These are phyloP conservation scores for Penicillium glabrum DNA, from an alignment of 2,329 filamentous ascomycete genomes.

Conservation along the genomic window DNA sequence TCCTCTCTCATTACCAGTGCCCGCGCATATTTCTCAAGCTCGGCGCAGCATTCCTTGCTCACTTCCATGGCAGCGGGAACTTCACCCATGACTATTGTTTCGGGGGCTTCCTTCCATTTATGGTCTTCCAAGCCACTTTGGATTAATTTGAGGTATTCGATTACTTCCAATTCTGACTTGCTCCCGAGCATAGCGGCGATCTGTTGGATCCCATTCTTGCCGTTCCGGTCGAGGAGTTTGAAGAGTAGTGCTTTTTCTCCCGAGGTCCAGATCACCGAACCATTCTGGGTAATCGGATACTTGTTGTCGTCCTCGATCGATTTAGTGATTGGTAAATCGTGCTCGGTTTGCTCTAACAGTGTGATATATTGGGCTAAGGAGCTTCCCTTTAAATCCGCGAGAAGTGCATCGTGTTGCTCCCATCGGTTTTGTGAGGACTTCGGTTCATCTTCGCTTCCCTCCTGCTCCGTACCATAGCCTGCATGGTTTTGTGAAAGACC, in stretches of 20 bases:
- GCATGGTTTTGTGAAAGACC: background rate
- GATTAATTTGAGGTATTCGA: constrained; percentile 66
- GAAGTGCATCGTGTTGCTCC: constrained; percentile 2
- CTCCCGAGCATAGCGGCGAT: constrained; percentile 65
- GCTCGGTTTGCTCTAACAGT: constrained; percentile 58
- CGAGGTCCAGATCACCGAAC: constrained; percentile 67
- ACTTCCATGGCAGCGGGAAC: constrained; percentile 74
- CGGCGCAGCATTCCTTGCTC: constrained; percentile 61
- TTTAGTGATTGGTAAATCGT: constrained; percentile 22
- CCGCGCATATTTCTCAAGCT: constrained; percentile 69
- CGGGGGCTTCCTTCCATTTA: constrained; percentile 33
- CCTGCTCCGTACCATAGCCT: background rate
- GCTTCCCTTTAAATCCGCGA: constrained; percentile 31
- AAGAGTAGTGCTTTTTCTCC: constrained; percentile 73
- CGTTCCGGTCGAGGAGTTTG: constrained; percentile 62
- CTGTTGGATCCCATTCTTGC: constrained; percentile 59
- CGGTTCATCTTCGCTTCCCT: background rate
- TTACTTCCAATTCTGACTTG: constrained; percentile 74
- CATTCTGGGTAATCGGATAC: constrained; percentile 59
- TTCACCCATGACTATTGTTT: constrained; percentile 52
- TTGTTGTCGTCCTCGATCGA: constrained; percentile 14
- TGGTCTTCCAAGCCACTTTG: constrained; percentile 50
- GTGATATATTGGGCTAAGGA: constrained; percentile 53
- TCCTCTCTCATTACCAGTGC: constrained; percentile 66
- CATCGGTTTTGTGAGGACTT: constrained; percentile 3